These are phyloP conservation scores for Fagus crenata DNA, from an alignment of 306 rosid genomes.

Conservation along the genomic window DNA sequence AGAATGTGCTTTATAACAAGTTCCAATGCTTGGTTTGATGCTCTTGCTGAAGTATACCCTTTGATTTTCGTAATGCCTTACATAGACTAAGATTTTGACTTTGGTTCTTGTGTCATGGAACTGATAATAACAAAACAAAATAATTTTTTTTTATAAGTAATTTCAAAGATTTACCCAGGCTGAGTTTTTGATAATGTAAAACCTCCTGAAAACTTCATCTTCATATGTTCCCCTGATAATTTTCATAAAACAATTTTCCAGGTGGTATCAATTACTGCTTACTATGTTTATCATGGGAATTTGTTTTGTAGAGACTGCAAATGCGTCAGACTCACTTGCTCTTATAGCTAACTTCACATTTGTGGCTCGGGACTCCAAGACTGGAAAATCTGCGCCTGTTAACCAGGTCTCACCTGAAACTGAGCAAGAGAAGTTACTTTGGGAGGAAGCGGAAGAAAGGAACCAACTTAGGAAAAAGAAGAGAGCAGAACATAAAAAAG, in stretches of 20 bases:
- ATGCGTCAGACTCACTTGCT: slow-evolving; percentile 46
- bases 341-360: slow-evolving; percentile 80
- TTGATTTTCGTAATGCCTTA: background rate
- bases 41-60: background rate
- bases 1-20: background rate
- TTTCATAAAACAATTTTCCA: slow-evolving; percentile 8
- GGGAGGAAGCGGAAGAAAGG: slow-evolving; percentile 83
- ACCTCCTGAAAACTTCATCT: background rate
- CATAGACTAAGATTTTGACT: background rate
- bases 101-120: background rate
- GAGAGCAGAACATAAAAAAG: slow-evolving; percentile 43
- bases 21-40: background rate
- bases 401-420: slow-evolving; percentile 68
- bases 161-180: too few species aligned
- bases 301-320: slow-evolving; percentile 37
- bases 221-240: background rate
- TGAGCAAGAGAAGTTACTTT: slow-evolving; percentile 54
- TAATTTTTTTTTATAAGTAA: background rate
- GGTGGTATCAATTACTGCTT: slow-evolving; percentile 6
- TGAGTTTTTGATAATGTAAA: background rate
- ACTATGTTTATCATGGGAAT: slow-evolving; percentile 23
- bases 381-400: slow-evolving; percentile 65
- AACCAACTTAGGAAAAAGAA: slow-evolving; percentile 57
- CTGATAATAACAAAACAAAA: background rate
- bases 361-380: slow-evolving; percentile 75